A percentile compares a stretch with the other conserved stretches of the same genome.
These are phyloP conservation scores for Cercospora sesami DNA, from an alignment of 2,329 filamentous ascomycete species.

Conservation along the genomic window DNA sequence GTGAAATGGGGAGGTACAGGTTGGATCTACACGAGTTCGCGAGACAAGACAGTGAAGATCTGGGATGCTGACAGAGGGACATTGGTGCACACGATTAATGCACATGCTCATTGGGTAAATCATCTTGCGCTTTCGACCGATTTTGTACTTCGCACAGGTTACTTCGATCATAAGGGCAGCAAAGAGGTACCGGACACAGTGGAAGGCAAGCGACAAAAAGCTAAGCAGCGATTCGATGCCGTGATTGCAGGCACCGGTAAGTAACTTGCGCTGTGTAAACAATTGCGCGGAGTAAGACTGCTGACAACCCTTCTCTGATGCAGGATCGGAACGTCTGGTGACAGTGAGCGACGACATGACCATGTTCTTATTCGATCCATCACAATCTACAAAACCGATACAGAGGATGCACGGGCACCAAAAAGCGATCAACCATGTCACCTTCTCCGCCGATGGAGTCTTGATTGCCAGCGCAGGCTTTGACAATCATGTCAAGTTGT, in stretches of 20 bases:
- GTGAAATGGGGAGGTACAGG: conserved; percentile 94
- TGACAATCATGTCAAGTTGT: conserved; percentile 93
- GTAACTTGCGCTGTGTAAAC: conserved; percentile 17
- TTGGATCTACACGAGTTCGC: conserved; percentile 77
- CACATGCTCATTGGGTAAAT: conserved; percentile 94
- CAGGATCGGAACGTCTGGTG: conserved; percentile 76
- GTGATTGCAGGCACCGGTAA: conserved; percentile 59
- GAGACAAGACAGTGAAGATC: conserved; percentile 89
- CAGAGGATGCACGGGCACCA: conserved; percentile 91
- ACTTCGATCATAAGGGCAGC: conserved; percentile 76
- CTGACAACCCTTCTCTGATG: neutral
- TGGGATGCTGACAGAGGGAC: conserved; percentile 82
- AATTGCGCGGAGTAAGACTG: neutral
- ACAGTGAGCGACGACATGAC: conserved; percentile 95
- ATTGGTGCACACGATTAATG: conserved; percentile 72
- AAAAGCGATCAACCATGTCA: conserved; percentile 94
- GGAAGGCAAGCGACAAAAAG: conserved; percentile 71
- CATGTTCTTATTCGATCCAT: conserved; percentile 76
- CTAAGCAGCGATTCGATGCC: conserved; percentile 80
- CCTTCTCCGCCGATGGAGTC: conserved; percentile 85
- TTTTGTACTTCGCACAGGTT: conserved; percentile 81
- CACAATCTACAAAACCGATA: conserved; percentile 64
- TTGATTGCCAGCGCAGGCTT: conserved; percentile 86
- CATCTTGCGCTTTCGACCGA: conserved; percentile 92
- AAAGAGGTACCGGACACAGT: conserved; percentile 64